phyloP scores from a whole-genome alignment of 2,329 filamentous ascomycete genomes.

The Clonostachys chloroleuca region DNA sequence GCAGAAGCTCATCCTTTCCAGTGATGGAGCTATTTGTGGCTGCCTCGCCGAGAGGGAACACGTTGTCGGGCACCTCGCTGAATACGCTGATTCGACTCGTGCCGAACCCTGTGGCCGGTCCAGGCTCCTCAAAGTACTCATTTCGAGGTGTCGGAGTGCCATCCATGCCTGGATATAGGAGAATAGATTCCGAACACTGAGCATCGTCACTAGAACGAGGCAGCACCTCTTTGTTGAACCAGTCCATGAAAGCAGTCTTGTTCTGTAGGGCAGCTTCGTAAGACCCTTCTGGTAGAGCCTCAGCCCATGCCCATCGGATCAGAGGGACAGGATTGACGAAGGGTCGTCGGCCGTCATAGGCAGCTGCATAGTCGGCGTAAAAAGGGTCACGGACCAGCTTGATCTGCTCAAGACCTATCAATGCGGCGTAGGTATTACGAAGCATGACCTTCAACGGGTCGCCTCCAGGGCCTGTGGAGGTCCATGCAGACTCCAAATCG shows the following conservation, averaged over 20 bases:
- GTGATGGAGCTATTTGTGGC: slow-evolving; percentile 27
- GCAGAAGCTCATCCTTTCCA: slow-evolving; percentile 42
- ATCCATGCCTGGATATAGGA: slow-evolving; percentile 38
- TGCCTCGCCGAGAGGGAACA: slow-evolving; percentile 35
- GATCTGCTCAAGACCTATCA: slow-evolving; percentile 30
- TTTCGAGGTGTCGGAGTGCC: slow-evolving; percentile 14
- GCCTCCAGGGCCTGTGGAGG: slow-evolving; percentile 9
- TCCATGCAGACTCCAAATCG: slow-evolving; percentile 17
- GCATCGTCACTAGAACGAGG: slow-evolving; percentile 20
- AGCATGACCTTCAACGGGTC: slow-evolving; percentile 15
- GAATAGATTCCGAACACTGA: slow-evolving; percentile 37
- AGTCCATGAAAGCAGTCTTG: slow-evolving; percentile 41
- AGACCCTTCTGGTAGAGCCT: slow-evolving; percentile 15
- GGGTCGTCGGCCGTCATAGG: slow-evolving; percentile 23
- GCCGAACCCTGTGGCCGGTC: slow-evolving; percentile 39
- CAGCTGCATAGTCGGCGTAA: slow-evolving; percentile 28
- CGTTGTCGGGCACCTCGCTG: slow-evolving; percentile 31
- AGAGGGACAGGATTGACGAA: slow-evolving; percentile 29
- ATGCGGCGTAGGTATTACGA: slow-evolving; percentile 23
- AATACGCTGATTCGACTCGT: slow-evolving; percentile 24
- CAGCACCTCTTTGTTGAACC: slow-evolving; percentile 40
- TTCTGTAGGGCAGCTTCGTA: slow-evolving; percentile 36
- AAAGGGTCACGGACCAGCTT: slow-evolving; percentile 28
- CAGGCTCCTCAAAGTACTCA: slow-evolving; percentile 30
- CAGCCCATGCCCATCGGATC: slow-evolving; percentile 26